phyloP scores from a whole-genome alignment of 2,329 filamentous ascomycete species.

The Fusarium sacchari region DNA sequence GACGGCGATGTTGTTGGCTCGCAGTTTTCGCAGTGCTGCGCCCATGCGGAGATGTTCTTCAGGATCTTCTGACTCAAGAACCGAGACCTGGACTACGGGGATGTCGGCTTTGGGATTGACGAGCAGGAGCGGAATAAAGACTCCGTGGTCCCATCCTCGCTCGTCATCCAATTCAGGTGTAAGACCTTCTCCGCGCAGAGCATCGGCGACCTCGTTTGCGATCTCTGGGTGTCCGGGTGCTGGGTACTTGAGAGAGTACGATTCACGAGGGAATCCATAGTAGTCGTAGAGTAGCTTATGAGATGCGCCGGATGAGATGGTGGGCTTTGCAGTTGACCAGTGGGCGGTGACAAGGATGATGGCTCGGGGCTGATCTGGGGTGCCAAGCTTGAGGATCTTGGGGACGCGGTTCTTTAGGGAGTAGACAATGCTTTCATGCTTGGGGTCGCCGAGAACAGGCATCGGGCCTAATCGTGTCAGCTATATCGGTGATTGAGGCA shows the following conservation, averaged over 20 bases:
- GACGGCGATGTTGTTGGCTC: conserved; percentile 64
- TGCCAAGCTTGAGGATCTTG: conserved; percentile 64
- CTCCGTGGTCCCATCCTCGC: conserved; percentile 68
- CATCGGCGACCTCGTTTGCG: conserved; percentile 59
- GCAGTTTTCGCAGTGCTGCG: conserved; percentile 60
- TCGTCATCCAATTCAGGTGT: conserved; percentile 50
- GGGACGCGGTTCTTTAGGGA: conserved; percentile 65
- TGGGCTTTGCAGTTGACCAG: conserved; percentile 61
- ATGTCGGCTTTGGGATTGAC: conserved; percentile 62
- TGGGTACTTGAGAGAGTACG: conserved; percentile 65
- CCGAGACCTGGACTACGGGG: conserved; percentile 67
- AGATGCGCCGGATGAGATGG: conserved; percentile 59
- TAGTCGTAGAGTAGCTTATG: conserved; percentile 68
- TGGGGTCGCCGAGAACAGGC: conserved; percentile 66
- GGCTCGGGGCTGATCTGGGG: conserved; percentile 58
- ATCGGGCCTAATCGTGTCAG: conserved; percentile 57
- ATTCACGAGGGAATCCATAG: conserved; percentile 65
- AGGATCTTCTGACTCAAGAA: conserved; percentile 63
- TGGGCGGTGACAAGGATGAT: conserved; percentile 69
- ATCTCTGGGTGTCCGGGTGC: conserved; percentile 65
- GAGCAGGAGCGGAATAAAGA: conserved; percentile 67
- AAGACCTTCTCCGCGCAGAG: conserved; percentile 59
- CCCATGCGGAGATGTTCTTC: conserved; percentile 62
- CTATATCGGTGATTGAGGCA: neutral
- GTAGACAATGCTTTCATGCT: conserved; percentile 59